Percentiles rank a stretch among this genome's conserved stretches.
phyloP scores from a whole-genome alignment of 805 yeast genomes.

The Jamesozyma rosinii region DNA sequence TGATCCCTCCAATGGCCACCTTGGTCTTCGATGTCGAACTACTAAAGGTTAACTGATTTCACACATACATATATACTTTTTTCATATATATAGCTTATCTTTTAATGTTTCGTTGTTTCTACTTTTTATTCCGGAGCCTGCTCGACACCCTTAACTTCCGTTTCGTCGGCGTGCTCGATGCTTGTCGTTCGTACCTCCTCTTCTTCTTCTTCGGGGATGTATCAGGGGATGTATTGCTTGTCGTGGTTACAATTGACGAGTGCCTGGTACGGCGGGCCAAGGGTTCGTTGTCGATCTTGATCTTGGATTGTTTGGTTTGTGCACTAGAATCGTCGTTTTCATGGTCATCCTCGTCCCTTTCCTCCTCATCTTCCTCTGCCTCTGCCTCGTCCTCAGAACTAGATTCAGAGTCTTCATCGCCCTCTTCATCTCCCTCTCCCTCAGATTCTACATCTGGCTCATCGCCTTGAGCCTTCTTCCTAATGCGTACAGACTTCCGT shows the following conservation, averaged over 20 bases:
- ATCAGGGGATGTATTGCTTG: constrained; percentile 2
- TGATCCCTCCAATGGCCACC: constrained; percentile 94
- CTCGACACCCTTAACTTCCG: constrained; percentile 20
- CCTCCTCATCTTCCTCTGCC: neutral
- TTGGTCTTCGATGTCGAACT: constrained; percentile 79
- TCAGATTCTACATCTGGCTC: constrained; percentile 7
- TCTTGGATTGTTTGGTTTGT: neutral
- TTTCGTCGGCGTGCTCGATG: neutral
- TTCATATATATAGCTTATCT: neutral
- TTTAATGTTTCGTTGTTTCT: neutral
- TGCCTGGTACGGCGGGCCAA: constrained; percentile 23
- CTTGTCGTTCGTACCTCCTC: neutral
- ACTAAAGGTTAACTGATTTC: constrained; percentile 34
- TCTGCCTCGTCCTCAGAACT: constrained; percentile 3
- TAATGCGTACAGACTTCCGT: constrained; percentile 2
- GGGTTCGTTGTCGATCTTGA: constrained; percentile 9
- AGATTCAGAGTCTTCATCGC: constrained; percentile 4
- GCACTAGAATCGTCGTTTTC: neutral
- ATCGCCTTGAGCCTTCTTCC: constrained; percentile 10
- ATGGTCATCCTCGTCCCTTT: neutral
- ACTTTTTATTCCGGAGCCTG: constrained; percentile 24
- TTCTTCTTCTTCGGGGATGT: constrained; percentile 11
- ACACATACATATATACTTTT: neutral
- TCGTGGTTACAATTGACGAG: constrained; percentile 5
- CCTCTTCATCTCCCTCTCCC: constrained; percentile 6